Evolutionary conservation across 805 yeast genomes (phyloP), one percentile per base, ranked within the genome.

Genomic region (Candida vaughaniae): DNA sequence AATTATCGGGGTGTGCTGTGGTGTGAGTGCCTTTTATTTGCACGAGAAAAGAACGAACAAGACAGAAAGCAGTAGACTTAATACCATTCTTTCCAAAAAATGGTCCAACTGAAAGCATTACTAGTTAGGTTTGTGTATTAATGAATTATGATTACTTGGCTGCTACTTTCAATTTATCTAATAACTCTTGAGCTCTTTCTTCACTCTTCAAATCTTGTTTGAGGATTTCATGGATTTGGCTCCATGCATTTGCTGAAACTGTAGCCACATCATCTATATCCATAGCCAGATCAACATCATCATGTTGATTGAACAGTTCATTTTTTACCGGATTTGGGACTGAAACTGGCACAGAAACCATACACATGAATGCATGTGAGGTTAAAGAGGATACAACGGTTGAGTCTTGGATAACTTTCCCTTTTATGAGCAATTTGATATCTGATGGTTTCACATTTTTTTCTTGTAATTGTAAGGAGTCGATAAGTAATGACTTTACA

Each of bases 21-120:
- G 95, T 1, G 69, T 73, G 0, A 59, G 74, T 6, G 77, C 88
- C 4, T 85, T 79, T 55, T 80, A 75, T 45, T 60, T 79, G 7
- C 79, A 80, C 46, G 95, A 85, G 53, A 60, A 53, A 41, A 67
- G 85, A 47, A 69, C 69, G 1, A 77, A 75, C 2, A 67, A 85
- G 46, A 69, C 70, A 22, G 71, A 69, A 34, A 88, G 86, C 9
- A 87, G 81, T 43, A 58, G 72, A 2, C 58, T 84, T 49, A 70
- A 73, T 43, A 84, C 79, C 42, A 60, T 82, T 35, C 42, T 79
- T 19, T 22, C 9, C 22, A 27, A 29, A 5, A 19, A 31, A 12
- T 29, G 38, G 38, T 17, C 12, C 10, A 31, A 31, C 20, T 19
- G 29, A 7, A 4, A 12, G 16, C 9, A 11, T 6, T 14, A 17